Conservation (phyloP, 2,329 filamentous ascomycete species). For the Rasamsonia emersonii region DNA sequence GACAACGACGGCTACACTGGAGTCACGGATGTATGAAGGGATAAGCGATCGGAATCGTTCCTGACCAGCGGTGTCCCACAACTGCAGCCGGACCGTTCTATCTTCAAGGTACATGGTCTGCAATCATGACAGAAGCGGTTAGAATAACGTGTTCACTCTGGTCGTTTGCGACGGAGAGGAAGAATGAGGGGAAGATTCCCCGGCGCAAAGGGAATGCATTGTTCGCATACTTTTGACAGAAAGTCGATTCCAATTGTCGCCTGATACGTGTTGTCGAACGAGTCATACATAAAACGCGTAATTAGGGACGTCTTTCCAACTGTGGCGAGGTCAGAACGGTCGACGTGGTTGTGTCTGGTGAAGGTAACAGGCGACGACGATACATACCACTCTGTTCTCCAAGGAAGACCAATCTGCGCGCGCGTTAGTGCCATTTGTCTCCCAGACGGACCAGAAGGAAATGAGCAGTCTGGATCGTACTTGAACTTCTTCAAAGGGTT, state of each 20-base stretch:
- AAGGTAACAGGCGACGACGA: constrained; percentile 7
- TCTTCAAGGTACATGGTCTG: constrained; percentile 99
- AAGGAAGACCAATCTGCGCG: constrained; percentile 77
- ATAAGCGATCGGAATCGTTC: constrained; percentile 96
- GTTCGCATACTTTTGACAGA: constrained; percentile 71
- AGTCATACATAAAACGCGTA: constrained; percentile 99
- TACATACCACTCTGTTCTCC: constrained; percentile 92
- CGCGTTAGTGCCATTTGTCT: constrained; percentile 19
- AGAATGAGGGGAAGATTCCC: not conserved
- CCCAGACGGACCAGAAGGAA: constrained; percentile 2
- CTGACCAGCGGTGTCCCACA: constrained; percentile 98
- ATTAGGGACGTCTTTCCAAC: constrained; percentile 98
- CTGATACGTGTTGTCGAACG: constrained; percentile 99
- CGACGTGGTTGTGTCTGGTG: too few species aligned
- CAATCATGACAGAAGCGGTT: constrained; percentile 5
- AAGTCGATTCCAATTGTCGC: constrained; percentile 99
- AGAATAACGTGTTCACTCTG: not conserved
- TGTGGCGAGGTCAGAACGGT: constrained; percentile 33
- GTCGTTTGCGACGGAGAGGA: not conserved
- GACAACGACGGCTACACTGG: constrained; percentile 93
- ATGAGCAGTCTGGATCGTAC: constrained; percentile 41
- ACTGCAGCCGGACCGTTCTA: constrained; percentile 88
- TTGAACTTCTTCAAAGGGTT: constrained; percentile 99
- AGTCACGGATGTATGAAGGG: constrained; percentile 97
- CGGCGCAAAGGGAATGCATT: not conserved